Evolutionary conservation across 176 grass and related monocot species (phyloP).

Genomic region (Saccharum spontaneum): DNA sequence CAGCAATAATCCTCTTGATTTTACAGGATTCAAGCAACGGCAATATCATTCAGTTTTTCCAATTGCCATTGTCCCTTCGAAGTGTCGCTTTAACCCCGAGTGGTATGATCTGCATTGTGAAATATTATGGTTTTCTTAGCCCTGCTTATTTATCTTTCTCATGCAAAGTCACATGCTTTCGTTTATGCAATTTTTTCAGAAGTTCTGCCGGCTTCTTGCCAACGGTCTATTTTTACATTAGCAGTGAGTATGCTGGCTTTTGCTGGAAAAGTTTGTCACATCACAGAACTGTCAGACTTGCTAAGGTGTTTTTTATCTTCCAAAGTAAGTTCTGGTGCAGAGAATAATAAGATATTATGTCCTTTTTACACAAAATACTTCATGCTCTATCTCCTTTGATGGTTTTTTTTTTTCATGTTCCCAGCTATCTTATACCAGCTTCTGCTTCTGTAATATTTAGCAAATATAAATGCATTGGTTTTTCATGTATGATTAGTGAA

Average conservation of each 20-base stretch:
- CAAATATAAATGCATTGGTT: conserved; percentile 19
- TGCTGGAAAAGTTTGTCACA: conserved; percentile 75
- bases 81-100: conserved; percentile 56
- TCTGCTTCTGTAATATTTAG: conserved; percentile 5
- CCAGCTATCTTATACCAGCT: background rate
- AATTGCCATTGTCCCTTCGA: conserved; percentile 80
- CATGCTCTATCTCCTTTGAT: background rate
- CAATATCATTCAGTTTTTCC: conserved; percentile 70
- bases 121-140: conserved; percentile 22
- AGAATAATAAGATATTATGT: conserved; percentile 25
- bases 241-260: conserved; percentile 79
- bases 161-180: conserved; percentile 19
- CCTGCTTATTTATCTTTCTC: conserved; percentile 15
- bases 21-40: conserved; percentile 66
- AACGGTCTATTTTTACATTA: conserved; percentile 73
- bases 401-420: background rate
- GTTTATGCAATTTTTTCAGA: conserved; percentile 51
- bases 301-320: conserved; percentile 54
- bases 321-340: conserved; percentile 60
- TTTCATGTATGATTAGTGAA: conserved; percentile 20
- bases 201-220: conserved; percentile 63
- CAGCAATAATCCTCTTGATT: conserved; percentile 27
- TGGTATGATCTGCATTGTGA: conserved; percentile 51
- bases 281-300: conserved; percentile 61
- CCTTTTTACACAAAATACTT: background rate